These are phyloP conservation scores for Pythium phragmiticola DNA, from an alignment of 352 stramenopile species.

Conservation along the genomic window DNA sequence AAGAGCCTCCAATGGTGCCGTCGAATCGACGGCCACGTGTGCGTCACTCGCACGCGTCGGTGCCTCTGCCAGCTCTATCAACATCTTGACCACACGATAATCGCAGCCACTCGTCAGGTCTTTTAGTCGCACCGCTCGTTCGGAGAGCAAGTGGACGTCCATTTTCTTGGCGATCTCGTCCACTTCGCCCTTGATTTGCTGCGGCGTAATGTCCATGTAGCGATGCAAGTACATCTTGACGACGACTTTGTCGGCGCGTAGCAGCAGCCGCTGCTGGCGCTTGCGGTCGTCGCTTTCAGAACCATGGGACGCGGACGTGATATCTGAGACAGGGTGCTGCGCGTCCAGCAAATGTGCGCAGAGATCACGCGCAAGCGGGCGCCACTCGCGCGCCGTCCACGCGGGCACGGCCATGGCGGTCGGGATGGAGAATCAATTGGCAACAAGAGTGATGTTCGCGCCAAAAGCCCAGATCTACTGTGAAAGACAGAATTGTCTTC, in stretches of 20 bases:
- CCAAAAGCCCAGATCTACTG: slow-evolving; percentile 7
- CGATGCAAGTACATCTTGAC: slow-evolving; percentile 44
- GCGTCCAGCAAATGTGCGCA: slow-evolving; percentile 28
- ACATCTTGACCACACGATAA: slow-evolving; percentile 51
- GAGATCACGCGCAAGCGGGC: slow-evolving; percentile 50
- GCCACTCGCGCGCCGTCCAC: slow-evolving; percentile 61
- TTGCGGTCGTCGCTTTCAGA: slow-evolving; percentile 1
- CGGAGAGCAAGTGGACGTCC: slow-evolving; percentile 48
- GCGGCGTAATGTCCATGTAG: slow-evolving; percentile 49
- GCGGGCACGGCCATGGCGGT: slow-evolving; percentile 31
- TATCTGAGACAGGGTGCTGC: background rate
- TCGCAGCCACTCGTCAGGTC: slow-evolving; percentile 37
- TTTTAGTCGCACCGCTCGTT: slow-evolving; percentile 39
- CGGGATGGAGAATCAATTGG: background rate
- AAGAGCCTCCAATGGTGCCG: slow-evolving; percentile 18
- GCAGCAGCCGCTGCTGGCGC: slow-evolving; percentile 28
- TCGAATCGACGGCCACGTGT: slow-evolving; percentile 31
- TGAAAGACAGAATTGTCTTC: slow-evolving; percentile 3
- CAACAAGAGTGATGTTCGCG: slow-evolving; percentile 15
- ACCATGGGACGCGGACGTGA: slow-evolving; percentile 5
- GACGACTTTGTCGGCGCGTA: slow-evolving; percentile 50
- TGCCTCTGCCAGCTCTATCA: slow-evolving; percentile 53
- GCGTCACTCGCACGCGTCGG: slow-evolving; percentile 44
- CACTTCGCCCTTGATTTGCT: slow-evolving; percentile 45
- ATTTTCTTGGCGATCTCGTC: slow-evolving; percentile 49